Percentiles rank a stretch among this genome's conserved stretches.
These are phyloP conservation scores for Flaveria floridana DNA, from an alignment of 140 eudicot genomes.

Conservation along the genomic window DNA sequence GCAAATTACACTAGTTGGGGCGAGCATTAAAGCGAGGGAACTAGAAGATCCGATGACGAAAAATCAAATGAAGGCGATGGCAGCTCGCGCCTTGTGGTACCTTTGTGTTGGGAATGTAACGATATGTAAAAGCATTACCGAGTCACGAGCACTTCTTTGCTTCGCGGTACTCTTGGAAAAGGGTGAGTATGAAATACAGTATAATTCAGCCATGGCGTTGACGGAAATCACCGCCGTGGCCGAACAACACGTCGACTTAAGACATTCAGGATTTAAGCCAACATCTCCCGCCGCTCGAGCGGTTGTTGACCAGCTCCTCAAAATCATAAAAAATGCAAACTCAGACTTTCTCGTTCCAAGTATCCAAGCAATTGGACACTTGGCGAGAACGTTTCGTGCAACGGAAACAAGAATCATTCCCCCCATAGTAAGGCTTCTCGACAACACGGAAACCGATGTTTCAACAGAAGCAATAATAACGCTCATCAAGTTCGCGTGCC, in stretches of 20 bases:
- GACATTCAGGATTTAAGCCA: slow-evolving; percentile 63
- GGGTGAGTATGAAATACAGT: slow-evolving; percentile 63
- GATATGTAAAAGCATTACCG: slow-evolving; percentile 68
- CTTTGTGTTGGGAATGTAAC: slow-evolving; percentile 55
- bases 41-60: slow-evolving; percentile 65
- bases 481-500: slow-evolving; percentile 49
- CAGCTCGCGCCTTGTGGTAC: slow-evolving; percentile 75
- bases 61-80: slow-evolving; percentile 77
- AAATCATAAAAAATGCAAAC: slow-evolving; percentile 37
- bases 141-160: slow-evolving; percentile 76
- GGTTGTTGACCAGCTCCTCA: slow-evolving; percentile 55
- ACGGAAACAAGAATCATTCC: slow-evolving; percentile 61
- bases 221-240: slow-evolving; percentile 76
- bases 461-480: slow-evolving; percentile 45
- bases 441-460: slow-evolving; percentile 49
- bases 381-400: slow-evolving; percentile 69
- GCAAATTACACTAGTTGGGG: slow-evolving; percentile 40
- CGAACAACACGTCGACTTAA: slow-evolving; percentile 48
- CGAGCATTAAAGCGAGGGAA: slow-evolving; percentile 64
- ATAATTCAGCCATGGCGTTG: slow-evolving; percentile 75
- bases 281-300: slow-evolving; percentile 67
- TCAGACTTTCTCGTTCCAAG: slow-evolving; percentile 53
- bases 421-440: slow-evolving; percentile 50
- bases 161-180: slow-evolving; percentile 75
- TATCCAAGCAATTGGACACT: slow-evolving; percentile 51